Base-by-base conservation (phyloP, 441 rosid genomes). In the Pelargonium citronellum region DNA sequence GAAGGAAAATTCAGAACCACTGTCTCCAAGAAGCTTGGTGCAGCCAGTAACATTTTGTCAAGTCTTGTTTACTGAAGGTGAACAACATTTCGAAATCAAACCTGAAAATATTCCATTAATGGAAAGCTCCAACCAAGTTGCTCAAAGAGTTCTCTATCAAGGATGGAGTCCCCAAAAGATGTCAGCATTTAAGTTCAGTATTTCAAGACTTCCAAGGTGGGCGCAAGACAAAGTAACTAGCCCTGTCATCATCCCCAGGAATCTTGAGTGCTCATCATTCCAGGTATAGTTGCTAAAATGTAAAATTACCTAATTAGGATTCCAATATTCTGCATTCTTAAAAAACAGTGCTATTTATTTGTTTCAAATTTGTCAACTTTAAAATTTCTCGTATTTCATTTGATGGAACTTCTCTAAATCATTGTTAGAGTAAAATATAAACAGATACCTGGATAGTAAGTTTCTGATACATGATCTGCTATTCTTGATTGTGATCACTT, bases 191-290 rank as follows among this genome's bases (percentile, higher is more conserved):
- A 88, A 83, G 80, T 88, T 90, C 75, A 89, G 89, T 70, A 78
- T 88, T 79, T 92, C 96, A 68, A 79, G 92, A 69, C 90, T 92
- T 79, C 97, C 97, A 70, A 87, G 79, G 67, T 88, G 98, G 98
- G 98, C 98, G 17, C 96, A 87, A 80, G 70, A 79, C 27, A 88
- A 85, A 84, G 86, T 89, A 67, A 81, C 78, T 69, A 73, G 79
- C 75, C 46, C 82, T 1, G 73, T 55, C 71, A 75, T 63, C 67
- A 69, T 71, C 75, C 68, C 72, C 64, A 24, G 20, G 62, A 72
- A 76, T 81, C 82, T 80, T 60, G 80, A 77, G 69, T 76, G 78
- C 75, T 63, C 73, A 75, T 77, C 85, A 69, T 69, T 73, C 71
- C 81, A 85, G 93, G 95, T 91, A 87, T 66, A 51, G 60, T 49